Base-by-base conservation (phyloP, 2,329 filamentous ascomycete genomes). In the Aureobasidium melanogenum region DNA sequence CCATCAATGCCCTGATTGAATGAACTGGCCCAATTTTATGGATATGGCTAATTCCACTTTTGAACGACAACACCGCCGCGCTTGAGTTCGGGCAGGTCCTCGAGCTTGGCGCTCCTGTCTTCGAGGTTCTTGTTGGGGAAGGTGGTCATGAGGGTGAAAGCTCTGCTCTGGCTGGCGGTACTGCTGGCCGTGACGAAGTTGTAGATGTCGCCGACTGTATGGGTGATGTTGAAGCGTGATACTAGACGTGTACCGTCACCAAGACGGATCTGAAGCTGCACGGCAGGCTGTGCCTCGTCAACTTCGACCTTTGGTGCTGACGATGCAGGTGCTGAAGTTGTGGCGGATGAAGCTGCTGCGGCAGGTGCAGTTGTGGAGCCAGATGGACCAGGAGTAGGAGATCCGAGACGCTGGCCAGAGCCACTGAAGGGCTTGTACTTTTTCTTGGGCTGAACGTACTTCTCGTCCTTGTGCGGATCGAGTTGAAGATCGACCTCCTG, bases 111-210 rank as follows among this genome's bases (percentile, higher is more conserved):
- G 50, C 71, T 68, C 73, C 86, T 86, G 68, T 94, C 88, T 1
- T 81, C 85, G 65, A 93, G 82, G 59, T 93, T 88, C 75, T 90
- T 91, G 69, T 84, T 90, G 5, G 89, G 89, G 73, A 94, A 94
- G 0, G 89, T 93, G 0, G 89, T 94, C 65, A 87, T 88, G 46
- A 95, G 77, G 2, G 89, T 87, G 80, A 88, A 94, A 4, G 80
- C 68, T n/a, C 89, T 81, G 41, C 74, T 70, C 32, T 77, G 76
- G 54, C 82, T 81, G 7, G 80, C 80, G 0, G 84, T 72, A 28
- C 82, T 86, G 0, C 88, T 82, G n/a, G 81, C 79, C 62, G 83
- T 77, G 63, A 93, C 84, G 68, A 93, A 93, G 9, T 80, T 77
- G 72, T 94, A 93, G 9, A 95, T 81, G 66, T 93, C 87, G 17